Evolutionary conservation across 208 protist species (phyloP), one percentile per base, ranked within the genome.

Genomic region (Trypanosomatidae sp.): DNA sequence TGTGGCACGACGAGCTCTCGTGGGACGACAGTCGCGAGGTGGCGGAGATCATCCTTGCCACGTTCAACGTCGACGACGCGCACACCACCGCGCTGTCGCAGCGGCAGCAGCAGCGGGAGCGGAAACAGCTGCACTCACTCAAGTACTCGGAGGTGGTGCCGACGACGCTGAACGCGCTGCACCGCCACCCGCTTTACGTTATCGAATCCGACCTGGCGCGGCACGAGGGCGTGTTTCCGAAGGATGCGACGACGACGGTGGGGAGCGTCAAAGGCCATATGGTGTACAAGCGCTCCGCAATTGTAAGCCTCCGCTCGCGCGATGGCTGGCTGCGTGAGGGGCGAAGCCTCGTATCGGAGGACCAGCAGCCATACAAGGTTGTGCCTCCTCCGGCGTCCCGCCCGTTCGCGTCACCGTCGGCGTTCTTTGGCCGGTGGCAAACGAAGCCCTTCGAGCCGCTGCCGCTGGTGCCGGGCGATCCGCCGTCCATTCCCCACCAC

Each of bases 261-360:
- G 93, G 93, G 0, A 91, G 83, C 71, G 89, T 97, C 15, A 92
- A 94, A 68, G 91, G 90, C 25, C 86, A 93, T 69, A 76, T 82
- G 44, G 93, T 97, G 55, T 97, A 93, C 82, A 97, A 97, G 76
- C 84, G 90, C 64, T 92, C 88, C 56, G 91, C 91, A 2, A 83
- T 97, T 41, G 90, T 93, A 4, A 85, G 79, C 58, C 68, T 97
- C 46, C 86, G 93, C 8, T 94, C 89, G n/a, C 85, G 90, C 10
- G 93, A 97, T 62, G 93, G 93, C 39, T 97, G 93, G 91, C 76
- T 97, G 70, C 91, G 91, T 30, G 88, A 89, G 56, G 87, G 91
- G 17, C 89, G 91, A 9, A 89, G 82, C 58, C 41, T 97, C 19
- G 2, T 82, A 39, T 72, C 71, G 47, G 90, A 89, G 49, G 89